Base-by-base conservation (phyloP, 768 basidiomycete genomes). In the Termitomyces sp. region DNA sequence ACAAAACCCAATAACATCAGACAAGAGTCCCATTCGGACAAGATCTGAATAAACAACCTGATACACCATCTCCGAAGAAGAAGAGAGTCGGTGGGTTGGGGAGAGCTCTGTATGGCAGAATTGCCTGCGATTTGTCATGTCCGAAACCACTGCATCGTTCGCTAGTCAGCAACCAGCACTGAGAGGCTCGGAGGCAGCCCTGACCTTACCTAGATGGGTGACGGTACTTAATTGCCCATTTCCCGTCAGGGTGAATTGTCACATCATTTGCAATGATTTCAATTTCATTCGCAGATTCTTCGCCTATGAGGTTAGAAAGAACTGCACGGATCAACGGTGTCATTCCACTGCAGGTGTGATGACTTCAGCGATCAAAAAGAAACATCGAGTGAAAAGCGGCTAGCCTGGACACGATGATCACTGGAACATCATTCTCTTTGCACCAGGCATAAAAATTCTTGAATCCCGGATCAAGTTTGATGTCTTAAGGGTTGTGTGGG, bases 1-100 rank as follows among this genome's bases (percentile, higher is more conserved):
- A 68, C 46, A 57, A 10, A 28, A 6, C 52, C 6, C 47, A 9
- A 32, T 25, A 27, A n/a, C 30, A 21, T 48, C 17, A 49, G 41
- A 21, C 32, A 4, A n/a, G 41, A 51, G 17, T 19, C 17, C 23
- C 4, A 25, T 14, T 12, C 34, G 3, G 3, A 39, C 4, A 17
- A 30, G 45, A 16, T 10, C 21, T 37, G 12, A 27, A 57, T 35
- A 10, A 56, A 28, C 73, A 19, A 40, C 93, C 94, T 55, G 92
- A 94, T 49, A 97, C 97, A 34, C 97, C 97, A 68, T 99, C 97
- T 0, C 97, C 97, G 61, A 97, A 95, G 82, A 97, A 99, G 73
- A 99, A 96, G 10, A 96, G 76, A 2, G 81, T 85, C 2, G 97
- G 96, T 5, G 86, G 83, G 46, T 82, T 68, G 6, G 75, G 63